phyloP scores from a whole-genome alignment of 2,329 filamentous ascomycete genomes.

The Colletotrichum horii region DNA sequence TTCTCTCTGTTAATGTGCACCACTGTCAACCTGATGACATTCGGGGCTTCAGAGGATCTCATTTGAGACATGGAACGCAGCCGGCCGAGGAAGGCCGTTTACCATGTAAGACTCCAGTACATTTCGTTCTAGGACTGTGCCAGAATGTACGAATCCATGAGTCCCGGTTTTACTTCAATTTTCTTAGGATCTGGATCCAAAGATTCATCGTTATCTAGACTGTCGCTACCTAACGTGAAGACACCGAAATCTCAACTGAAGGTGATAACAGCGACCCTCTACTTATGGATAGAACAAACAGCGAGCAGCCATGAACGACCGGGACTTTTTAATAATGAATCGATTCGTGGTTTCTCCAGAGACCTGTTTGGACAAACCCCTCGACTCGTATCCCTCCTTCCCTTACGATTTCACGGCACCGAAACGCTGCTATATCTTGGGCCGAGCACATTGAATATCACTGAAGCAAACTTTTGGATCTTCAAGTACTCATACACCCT shows the following conservation, averaged over 20 bases:
- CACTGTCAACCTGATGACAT: not conserved
- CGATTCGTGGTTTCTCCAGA: too few species aligned
- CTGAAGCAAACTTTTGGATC: too few species aligned
- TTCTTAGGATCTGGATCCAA: too few species aligned
- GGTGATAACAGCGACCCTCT: not conserved
- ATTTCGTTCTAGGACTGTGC: too few species aligned
- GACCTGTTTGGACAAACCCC: not conserved
- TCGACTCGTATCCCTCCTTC: not conserved
- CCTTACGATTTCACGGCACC: not conserved
- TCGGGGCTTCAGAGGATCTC: not conserved
- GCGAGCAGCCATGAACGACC: not conserved
- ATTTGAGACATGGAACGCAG: not conserved
- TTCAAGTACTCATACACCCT: not conserved
- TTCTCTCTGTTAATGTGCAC: not conserved
- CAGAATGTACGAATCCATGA: too few species aligned
- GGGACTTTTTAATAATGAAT: too few species aligned
- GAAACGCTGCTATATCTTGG: not conserved
- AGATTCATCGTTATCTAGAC: not conserved
- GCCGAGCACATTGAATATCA: too few species aligned
- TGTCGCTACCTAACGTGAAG: not conserved
- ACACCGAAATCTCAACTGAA: not conserved
- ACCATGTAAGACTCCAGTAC: not conserved
- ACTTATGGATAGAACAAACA: not conserved
- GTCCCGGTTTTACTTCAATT: too few species aligned
- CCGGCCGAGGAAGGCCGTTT: not conserved